Conservation (phyloP, 768 basidiomycete genomes). For the Antrodiella citrinella region DNA sequence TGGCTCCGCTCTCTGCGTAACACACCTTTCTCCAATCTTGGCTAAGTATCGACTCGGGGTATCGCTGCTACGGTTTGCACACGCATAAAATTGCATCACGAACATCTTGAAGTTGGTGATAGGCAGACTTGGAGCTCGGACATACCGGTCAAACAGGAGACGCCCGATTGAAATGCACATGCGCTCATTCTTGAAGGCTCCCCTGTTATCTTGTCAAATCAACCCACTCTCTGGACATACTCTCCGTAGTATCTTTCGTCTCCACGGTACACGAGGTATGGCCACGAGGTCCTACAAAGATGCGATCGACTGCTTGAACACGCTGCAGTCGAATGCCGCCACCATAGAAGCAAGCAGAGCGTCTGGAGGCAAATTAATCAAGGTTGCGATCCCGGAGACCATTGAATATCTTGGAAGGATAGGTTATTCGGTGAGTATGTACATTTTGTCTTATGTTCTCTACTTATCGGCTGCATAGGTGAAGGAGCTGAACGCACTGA, state of each 20-base stretch:
- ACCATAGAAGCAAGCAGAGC: constrained; percentile 77
- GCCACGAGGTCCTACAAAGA: constrained; percentile 61
- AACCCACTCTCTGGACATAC: not conserved
- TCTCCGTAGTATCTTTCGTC: not conserved
- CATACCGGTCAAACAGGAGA: not conserved
- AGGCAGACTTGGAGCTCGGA: too few relatives aligned
- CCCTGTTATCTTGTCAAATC: not conserved
- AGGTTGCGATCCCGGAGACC: constrained; percentile 79
- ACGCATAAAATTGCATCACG: too few relatives aligned
- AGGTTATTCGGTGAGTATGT: constrained; percentile 66
- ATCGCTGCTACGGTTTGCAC: too few relatives aligned
- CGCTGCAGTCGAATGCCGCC: constrained; percentile 91
- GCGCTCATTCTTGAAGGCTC: not conserved
- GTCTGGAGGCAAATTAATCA: constrained; percentile 50
- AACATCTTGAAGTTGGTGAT: too few relatives aligned
- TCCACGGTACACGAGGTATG: constrained; percentile 33
- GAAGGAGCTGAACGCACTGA: constrained; percentile 75
- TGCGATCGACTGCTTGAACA: constrained; percentile 66
- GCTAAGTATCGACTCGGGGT: too few relatives aligned
- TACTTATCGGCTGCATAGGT: constrained; percentile 37
- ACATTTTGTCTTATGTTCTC: not conserved
- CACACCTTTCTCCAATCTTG: too few relatives aligned
- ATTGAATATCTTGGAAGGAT: constrained; percentile 81
- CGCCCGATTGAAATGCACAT: not conserved
- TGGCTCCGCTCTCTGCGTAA: too few relatives aligned